Evolutionary conservation across 495 filamentous ascomycete species (phyloP).

Genomic region (Xylaria curta): DNA sequence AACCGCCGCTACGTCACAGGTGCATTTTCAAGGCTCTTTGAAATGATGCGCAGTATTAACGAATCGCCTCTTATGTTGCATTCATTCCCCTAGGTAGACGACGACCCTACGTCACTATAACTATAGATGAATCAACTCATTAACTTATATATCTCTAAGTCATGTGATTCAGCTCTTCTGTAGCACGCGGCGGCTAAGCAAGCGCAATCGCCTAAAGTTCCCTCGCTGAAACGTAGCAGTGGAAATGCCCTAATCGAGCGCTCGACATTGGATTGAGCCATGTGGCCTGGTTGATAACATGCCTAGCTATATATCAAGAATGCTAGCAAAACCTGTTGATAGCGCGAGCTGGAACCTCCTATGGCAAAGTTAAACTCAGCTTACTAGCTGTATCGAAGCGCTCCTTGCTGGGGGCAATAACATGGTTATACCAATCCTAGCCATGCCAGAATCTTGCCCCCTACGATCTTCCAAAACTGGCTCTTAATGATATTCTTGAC

Average conservation of each 20-base stretch:
- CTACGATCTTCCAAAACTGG: background rate
- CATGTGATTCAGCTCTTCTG: no score
- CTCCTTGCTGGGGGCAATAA: background rate
- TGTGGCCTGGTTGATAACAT: background rate
- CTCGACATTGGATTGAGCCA: background rate
- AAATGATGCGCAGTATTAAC: no score
- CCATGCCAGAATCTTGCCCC: background rate
- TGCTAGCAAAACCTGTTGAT: background rate
- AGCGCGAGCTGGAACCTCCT: background rate
- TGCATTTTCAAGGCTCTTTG: no score
- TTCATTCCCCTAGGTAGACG: no score
- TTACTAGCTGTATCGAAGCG: background rate
- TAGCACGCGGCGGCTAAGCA: no score
- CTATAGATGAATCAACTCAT: no score
- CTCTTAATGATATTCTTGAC: background rate
- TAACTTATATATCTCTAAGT: no score
- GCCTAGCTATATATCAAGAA: background rate
- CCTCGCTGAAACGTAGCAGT: no score
- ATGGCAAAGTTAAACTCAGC: background rate
- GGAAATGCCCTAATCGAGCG: conserved; percentile 1
- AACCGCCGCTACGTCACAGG: no score
- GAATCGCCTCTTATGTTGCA: no score
- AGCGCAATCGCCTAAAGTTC: no score
- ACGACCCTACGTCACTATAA: no score
- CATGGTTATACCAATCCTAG: background rate